Base-by-base conservation (phyloP, 169 alveolate species). In the Neospora caninum region DNA sequence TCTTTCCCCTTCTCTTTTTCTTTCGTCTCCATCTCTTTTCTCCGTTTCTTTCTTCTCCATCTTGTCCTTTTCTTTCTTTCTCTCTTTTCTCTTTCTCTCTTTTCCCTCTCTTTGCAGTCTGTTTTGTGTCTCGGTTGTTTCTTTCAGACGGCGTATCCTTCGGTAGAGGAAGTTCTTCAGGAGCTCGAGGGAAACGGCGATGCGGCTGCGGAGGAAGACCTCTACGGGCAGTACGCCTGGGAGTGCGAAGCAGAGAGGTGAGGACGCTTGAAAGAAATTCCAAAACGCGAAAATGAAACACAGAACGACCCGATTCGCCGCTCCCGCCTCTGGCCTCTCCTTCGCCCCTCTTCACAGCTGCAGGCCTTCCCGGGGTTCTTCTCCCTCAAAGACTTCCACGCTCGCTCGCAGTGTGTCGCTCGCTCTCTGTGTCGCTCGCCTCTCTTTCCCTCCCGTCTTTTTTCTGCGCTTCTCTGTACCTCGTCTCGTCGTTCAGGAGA, bases 211-310 rank as follows among this genome's bases (percentile, higher is more conserved):
- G 91, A 83, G 42, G 88, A 84, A 20, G 92, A 83, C 41, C 34
- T 54, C 43, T 84, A 83, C 80, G 91, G 94, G 43, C 92, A 83
- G 78, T 92, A 80, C 42, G 94, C 94, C 43, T 91, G 94, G 94
- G 94, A 91, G 43, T 31, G 94, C n/a, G 94, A 91, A 36, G 94
- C 78, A 2, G 94, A 91, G 49, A 31, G 94, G 94, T 80, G n/a
- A 29, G 84, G 18, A 31, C 20, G 49, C 42, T 9, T 27, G 73
- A 64, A 64, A 64, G 0, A 27, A 27, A 16, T 64, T 49, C 4
- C 4, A 49, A 13, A 49, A 4, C 4, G 58, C 4, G 58, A 49
- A 49, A 49, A 13, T 49, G 13, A 49, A 49, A 49, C 13, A 49
- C 13, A 49, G 13, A 49, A 49, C 58, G 22, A 49, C 22, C 22